Evolutionary conservation across 345 rosid species (phyloP).

Genomic region (Moricandia moricandioides): DNA sequence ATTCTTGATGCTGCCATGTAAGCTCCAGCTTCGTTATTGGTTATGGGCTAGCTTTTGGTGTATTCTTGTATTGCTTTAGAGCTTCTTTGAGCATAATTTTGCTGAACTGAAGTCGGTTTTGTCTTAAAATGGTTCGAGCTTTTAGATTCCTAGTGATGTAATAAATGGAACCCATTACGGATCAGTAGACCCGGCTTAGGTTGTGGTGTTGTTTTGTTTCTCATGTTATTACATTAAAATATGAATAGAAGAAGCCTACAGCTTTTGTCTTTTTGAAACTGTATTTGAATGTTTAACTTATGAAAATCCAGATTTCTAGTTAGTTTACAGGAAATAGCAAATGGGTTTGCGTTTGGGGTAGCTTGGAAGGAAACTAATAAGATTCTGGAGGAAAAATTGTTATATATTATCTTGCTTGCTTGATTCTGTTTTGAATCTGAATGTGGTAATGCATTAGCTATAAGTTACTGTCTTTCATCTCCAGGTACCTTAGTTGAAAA

Average conservation of each 20-base stretch:
- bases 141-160: constrained; percentile 17
- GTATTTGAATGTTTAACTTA: background rate
- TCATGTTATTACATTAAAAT: background rate
- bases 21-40: background rate
- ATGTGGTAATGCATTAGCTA: constrained; percentile 1
- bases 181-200: background rate
- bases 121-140: background rate
- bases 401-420: constrained; percentile 7
- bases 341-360: background rate
- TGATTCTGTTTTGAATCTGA: background rate
- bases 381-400: background rate
- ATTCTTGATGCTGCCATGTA: background rate
- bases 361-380: background rate
- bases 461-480: constrained; percentile 9
- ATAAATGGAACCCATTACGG: background rate
- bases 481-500: constrained; percentile 7
- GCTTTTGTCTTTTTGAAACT: background rate
- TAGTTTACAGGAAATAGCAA: background rate
- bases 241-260: background rate
- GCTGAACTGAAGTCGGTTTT: constrained; percentile 1
- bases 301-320: background rate
- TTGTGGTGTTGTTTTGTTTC: background rate
- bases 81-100: constrained; percentile 11
- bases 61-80: background rate
- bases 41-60: background rate